These are phyloP conservation scores for Torulaspora quercuum DNA, from an alignment of 805 yeast species.

Conservation along the genomic window DNA sequence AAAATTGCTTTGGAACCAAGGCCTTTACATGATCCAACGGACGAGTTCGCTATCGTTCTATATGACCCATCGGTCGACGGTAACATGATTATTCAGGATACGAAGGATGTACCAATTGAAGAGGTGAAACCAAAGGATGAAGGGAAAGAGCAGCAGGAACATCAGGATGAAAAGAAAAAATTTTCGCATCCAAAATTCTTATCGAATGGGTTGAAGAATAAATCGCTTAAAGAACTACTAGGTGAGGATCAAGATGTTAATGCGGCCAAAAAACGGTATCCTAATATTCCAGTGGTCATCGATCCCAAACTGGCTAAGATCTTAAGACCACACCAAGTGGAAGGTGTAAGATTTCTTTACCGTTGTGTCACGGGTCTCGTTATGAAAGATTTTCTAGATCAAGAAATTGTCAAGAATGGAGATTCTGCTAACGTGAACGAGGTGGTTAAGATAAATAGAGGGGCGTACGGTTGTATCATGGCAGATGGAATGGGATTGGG, in stretches of 20 bases:
- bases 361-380: slow-evolving; percentile 86
- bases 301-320: slow-evolving; percentile 84
- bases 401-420: slow-evolving; percentile 21
- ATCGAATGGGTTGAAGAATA: slow-evolving; percentile 42
- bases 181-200: slow-evolving; percentile 32
- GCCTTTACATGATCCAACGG: slow-evolving; percentile 92
- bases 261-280: slow-evolving; percentile 45
- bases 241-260: slow-evolving; percentile 62
- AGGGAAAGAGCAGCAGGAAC: slow-evolving; percentile 20
- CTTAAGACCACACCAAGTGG: slow-evolving; percentile 92
- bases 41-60: slow-evolving; percentile 88
- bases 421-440: slow-evolving; percentile 2
- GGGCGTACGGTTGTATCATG: slow-evolving; percentile 95
- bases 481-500: slow-evolving; percentile 98
- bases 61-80: slow-evolving; percentile 93
- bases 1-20: slow-evolving; percentile 71
- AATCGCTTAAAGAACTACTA: slow-evolving; percentile 71
- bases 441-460: slow-evolving; percentile 44
- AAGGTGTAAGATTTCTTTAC: slow-evolving; percentile 88
- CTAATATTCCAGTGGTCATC: slow-evolving; percentile 92
- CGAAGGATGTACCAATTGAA: slow-evolving; percentile 9
- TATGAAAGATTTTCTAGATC: slow-evolving; percentile 37
- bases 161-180: slow-evolving; percentile 25
- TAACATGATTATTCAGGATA: slow-evolving; percentile 29
- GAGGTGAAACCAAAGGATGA: slow-evolving; percentile 24